A percentile compares a stretch with the other conserved stretches of the same genome.
Evolutionary conservation across 2,329 filamentous ascomycete species (phyloP).

Genomic region (Fragosphaeria purpurea): DNA sequence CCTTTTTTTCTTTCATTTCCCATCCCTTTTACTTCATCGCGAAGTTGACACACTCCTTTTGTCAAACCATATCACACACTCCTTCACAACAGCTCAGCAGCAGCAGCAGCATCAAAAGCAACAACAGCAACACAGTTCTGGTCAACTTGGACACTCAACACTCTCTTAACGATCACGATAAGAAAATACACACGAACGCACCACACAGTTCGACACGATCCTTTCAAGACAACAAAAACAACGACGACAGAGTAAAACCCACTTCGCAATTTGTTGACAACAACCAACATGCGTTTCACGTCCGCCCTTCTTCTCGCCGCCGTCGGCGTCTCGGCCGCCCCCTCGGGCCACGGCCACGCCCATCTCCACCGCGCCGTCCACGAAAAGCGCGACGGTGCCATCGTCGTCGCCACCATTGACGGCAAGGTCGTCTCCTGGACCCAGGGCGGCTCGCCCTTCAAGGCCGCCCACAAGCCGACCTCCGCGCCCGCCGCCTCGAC

Average conservation of each 20-base stretch:
- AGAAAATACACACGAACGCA: neutral
- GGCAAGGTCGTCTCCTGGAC: conserved; percentile 20
- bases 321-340: conserved; percentile 23
- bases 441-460: conserved; percentile 17
- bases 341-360: conserved; percentile 27
- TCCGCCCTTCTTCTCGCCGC: conserved; percentile 22
- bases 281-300: conserved; percentile 15
- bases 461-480: conserved; percentile 18
- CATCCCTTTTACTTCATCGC: neutral
- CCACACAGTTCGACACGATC: too few relatives aligned
- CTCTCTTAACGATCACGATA: conserved; percentile 2
- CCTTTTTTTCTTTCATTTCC: neutral
- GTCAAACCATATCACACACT: conserved; percentile 4
- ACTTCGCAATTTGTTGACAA: neutral
- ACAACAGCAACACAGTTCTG: conserved; percentile 9
- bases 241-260: too few relatives aligned
- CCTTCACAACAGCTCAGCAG: conserved; percentile 2
- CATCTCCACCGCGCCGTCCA: conserved; percentile 22
- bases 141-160: conserved; percentile 12
- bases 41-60: neutral
- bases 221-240: too few relatives aligned
- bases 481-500: conserved; percentile 9
- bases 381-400: conserved; percentile 14
- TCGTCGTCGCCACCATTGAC: conserved; percentile 18
- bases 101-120: too few relatives aligned